Base-by-base conservation (phyloP, 257 asterid genomes). In the Solanum appendiculatum region DNA sequence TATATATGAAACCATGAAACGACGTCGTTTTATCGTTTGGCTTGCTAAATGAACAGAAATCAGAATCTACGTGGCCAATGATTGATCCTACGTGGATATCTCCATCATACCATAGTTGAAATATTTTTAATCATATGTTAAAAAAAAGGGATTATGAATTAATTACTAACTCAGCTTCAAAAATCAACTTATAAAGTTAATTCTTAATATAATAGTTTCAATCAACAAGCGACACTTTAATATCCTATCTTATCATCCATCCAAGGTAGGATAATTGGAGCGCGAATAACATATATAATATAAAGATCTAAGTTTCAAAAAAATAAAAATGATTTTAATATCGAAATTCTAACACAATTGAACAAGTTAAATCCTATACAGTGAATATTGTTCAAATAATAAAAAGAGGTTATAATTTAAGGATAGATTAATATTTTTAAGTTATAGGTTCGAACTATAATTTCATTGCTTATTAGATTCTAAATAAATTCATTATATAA, bases 41-140 rank as follows among this genome's bases (percentile, higher is more conserved):
- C 39, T 31, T 20, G 58, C 75, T 93, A 90, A 92, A 92, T 92
- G 94, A 89, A 85, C 21, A 31, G 36, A 16, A 58, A 89, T 83
- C 21, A 31, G 36, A 16, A 58, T 83, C 86, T 82, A 85, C 86
- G 3, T 86, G 60, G 68, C 82, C 86, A 27, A 23, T 44, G 72
- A 23, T 54, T 39, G n/a, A 27, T 88, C 92, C 88, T 37, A 82
- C 88, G 87, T 89, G 92, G 58, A 86, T 58, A 46, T 90, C 89
- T 92, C 86, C 84, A 11, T 91, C 92, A 86, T 31, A 5, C 36
- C 87, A 60, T n/a, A n/a, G 13, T 63, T 27, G 21, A 66, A 66
- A 12, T 27, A 29, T 66, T 12, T 31, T 66, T 25, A 12, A 20
- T 20, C 31, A 5, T 20, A 36, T 23, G 48, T 36, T 20, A 20